These are phyloP conservation scores for Chloranthus sessilifolius DNA, from an alignment of 164 flowering plant species.

Conservation along the genomic window DNA sequence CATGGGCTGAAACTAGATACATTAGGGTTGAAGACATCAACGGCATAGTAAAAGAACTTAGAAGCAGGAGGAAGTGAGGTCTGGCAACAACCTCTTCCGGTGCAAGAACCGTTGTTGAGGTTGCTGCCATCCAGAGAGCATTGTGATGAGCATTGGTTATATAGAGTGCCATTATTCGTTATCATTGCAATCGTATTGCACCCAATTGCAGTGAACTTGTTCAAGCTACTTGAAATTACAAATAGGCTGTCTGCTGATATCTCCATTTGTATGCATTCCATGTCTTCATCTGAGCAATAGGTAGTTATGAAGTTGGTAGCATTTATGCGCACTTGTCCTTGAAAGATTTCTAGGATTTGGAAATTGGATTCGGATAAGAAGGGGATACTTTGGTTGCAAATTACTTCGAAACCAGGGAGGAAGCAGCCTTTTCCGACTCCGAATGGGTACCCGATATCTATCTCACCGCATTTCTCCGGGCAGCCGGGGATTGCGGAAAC, in stretches of 20 bases:
- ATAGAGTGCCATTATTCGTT: too few relatives aligned
- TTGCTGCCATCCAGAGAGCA: too few relatives aligned
- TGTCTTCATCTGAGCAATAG: too few relatives aligned
- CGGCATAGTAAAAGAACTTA: background rate
- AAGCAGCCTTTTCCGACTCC: slow-evolving; percentile 1
- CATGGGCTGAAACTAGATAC: background rate
- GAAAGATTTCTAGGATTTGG: slow-evolving; percentile 2
- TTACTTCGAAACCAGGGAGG: slow-evolving; percentile 3
- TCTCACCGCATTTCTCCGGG: background rate
- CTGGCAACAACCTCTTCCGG: slow-evolving; percentile 12
- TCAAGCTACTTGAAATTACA: too few relatives aligned
- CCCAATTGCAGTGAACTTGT: slow-evolving; percentile 12
- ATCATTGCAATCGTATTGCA: slow-evolving; percentile 4
- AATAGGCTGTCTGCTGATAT: too few relatives aligned
- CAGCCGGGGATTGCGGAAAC: too few relatives aligned
- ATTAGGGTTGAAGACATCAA: too few relatives aligned
- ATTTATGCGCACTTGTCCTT: background rate
- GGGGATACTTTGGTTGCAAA: background rate
- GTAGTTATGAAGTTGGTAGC: background rate
- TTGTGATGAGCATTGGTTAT: too few relatives aligned
- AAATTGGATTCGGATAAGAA: background rate
- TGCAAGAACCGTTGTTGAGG: background rate
- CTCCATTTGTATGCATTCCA: too few relatives aligned
- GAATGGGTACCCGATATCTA: slow-evolving; percentile 2
- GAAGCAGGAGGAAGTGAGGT: background rate